Evolutionary conservation across 192 early-diverging fungal species (phyloP).

Genomic region (Linnemannia exigua): DNA sequence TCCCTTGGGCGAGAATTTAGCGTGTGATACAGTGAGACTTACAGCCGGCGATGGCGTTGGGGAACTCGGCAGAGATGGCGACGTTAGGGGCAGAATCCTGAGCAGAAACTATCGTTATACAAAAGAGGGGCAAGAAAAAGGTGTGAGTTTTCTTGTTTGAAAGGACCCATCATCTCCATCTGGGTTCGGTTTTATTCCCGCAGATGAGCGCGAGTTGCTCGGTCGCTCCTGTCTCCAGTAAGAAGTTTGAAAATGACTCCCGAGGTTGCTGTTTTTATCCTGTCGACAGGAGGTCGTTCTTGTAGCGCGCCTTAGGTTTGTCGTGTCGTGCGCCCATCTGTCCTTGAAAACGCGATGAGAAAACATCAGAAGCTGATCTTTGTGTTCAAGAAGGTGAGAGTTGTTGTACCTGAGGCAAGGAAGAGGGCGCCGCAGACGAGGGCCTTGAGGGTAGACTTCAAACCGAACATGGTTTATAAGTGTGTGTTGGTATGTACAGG

Average conservation of each 20-base stretch:
- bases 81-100: constrained; percentile 35
- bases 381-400: not conserved
- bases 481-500: constrained; percentile 6
- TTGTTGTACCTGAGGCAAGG: constrained; percentile 45
- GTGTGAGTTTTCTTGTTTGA: not conserved
- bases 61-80: constrained; percentile 43
- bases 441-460: constrained; percentile 57
- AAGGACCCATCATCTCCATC: constrained; percentile 8
- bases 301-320: too few species aligned
- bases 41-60: constrained; percentile 54
- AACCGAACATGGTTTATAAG: constrained; percentile 36
- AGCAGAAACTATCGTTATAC: constrained; percentile 33
- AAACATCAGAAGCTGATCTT: not conserved
- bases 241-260: not conserved
- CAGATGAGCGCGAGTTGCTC: not conserved
- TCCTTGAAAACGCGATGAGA: constrained; percentile 1
- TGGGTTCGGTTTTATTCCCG: not conserved
- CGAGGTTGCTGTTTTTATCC: not conserved
- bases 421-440: constrained; percentile 42
- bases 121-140: not conserved
- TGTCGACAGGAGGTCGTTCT: not conserved
- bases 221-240: not conserved
- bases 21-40: constrained; percentile 28
- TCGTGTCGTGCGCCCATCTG: too few species aligned
- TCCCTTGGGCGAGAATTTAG: not conserved